A percentile compares a stretch with the other conserved stretches of the same genome.
These are phyloP conservation scores for Scedosporium minutisporum DNA, from an alignment of 2,329 filamentous ascomycete genomes.

Conservation along the genomic window DNA sequence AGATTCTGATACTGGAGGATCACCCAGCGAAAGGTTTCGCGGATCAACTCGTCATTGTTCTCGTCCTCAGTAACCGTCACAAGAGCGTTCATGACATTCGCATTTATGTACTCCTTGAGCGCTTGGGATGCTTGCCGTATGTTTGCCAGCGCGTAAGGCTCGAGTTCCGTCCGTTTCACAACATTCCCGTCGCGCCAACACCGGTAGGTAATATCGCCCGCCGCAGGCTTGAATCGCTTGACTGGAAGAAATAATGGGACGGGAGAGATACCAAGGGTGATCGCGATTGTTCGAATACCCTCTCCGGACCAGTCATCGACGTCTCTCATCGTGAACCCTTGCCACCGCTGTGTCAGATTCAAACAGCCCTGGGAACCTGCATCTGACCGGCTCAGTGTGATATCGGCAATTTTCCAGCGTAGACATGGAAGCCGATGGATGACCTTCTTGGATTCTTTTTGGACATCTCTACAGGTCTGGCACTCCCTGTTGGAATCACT, in stretches of 20 bases:
- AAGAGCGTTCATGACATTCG: conserved; percentile 17
- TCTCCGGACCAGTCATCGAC: conserved; percentile 23
- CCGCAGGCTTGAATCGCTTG: conserved; percentile 27
- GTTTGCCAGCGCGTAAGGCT: conserved; percentile 29
- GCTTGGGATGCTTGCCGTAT: conserved; percentile 22
- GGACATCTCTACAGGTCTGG: conserved; percentile 27
- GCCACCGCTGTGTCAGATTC: conserved; percentile 32
- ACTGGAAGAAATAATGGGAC: conserved; percentile 28
- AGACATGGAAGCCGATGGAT: conserved; percentile 35
- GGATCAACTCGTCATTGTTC: background rate
- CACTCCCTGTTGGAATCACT: conserved; percentile 25
- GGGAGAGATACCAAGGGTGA: conserved; percentile 27
- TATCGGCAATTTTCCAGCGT: conserved; percentile 32
- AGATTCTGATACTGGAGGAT: conserved; percentile 15
- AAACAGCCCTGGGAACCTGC: conserved; percentile 24
- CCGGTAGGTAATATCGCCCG: conserved; percentile 27
- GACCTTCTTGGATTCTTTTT: conserved; percentile 32
- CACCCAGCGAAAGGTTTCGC: conserved; percentile 13
- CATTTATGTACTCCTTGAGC: conserved; percentile 26
- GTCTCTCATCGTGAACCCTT: conserved; percentile 29
- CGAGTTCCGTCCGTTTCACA: conserved; percentile 19
- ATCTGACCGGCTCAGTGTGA: conserved; percentile 27
- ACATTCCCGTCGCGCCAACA: conserved; percentile 25
- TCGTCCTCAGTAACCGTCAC: conserved; percentile 15
- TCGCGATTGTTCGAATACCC: conserved; percentile 21